Base-by-base conservation (phyloP, 345 rosid genomes). In the Camelina hispida region DNA sequence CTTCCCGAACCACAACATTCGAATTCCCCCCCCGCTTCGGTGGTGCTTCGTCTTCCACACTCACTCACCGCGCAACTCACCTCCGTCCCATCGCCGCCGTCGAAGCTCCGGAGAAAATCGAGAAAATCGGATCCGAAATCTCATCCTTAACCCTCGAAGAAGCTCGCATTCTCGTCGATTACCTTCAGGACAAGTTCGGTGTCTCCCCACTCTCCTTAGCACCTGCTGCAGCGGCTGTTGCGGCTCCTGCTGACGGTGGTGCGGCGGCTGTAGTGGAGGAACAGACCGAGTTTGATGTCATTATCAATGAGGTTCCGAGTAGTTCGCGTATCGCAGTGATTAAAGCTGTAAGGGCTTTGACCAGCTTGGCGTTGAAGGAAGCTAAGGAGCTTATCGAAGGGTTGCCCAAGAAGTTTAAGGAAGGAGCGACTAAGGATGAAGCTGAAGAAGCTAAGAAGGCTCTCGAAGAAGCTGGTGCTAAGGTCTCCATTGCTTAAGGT, bases 401-500 rank as follows among this genome's bases (percentile, higher is more conserved):
- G 1, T 78, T 93, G 72, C 98, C 98, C 0, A 91, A 91, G 90
- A 93, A 91, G 81, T 87, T 93, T 13, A 93, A 88, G 48, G 98
- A 85, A 47, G 92, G 93, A 0, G 79, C 81, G 3, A 79, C 90
- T 0, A 89, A 88, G 66, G 98, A 93, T 5, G 98, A 91, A 68
- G 97, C 98, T 0, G 98, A 93, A 55, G 90, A 86, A 5, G 94
- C 94, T 6, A 93, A 88, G 93, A 89, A 87, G 79, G 85, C 81
- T 76, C 94, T 93, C 6, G 98, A 93, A 76, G 96, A 60, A 50
- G 98, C 97, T 13, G 98, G 98, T 1, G 96, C 96, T 4, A 88
- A 86, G 67, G 77, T 89, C 48, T 61, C 87, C 2, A 79, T 93
- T 76, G 91, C 71, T 53, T 93, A 77, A 79, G 5, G 5, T 38